Percentiles rank a stretch among this genome's conserved stretches.
Conservation (phyloP, 169 alveolate species). For the Cryptosporidium tyzzeri region DNA sequence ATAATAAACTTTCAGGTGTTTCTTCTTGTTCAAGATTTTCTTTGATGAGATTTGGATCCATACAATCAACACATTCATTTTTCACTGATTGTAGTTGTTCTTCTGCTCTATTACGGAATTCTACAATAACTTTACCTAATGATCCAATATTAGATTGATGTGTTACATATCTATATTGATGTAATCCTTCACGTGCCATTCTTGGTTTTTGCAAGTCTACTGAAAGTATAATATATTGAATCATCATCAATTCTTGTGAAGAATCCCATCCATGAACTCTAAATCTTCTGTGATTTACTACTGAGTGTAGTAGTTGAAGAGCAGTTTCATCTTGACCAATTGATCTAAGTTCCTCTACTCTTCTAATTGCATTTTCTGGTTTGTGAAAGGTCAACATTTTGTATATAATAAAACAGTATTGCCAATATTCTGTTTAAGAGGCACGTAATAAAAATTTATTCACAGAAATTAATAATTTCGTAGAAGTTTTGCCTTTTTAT, state of each 20-base stretch:
- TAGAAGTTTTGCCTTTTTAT: not conserved
- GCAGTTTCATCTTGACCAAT: conserved; percentile 93
- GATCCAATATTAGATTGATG: conserved; percentile 92
- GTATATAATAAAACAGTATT: not conserved
- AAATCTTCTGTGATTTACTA: conserved; percentile 88
- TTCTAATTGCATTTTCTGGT: conserved; percentile 92
- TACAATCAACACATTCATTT: conserved; percentile 78
- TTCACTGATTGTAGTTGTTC: conserved; percentile 85
- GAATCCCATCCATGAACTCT: conserved; percentile 92
- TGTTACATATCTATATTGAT: conserved; percentile 89
- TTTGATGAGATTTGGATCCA: conserved; percentile 56
- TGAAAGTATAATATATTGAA: conserved; percentile 89
- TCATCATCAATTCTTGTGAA: conserved; percentile 90
- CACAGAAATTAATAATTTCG: not conserved
- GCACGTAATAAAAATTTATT: not conserved
- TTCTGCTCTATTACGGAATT: conserved; percentile 90
- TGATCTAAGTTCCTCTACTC: conserved; percentile 91
- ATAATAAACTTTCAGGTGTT: conserved; percentile 88
- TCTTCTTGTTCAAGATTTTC: conserved; percentile 81
- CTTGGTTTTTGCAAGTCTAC: conserved; percentile 89
- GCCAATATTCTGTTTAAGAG: not conserved
- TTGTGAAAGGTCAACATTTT: conserved; percentile 88
- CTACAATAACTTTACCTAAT: conserved; percentile 90
- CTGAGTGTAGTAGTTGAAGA: conserved; percentile 87
- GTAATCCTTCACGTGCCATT: conserved; percentile 91